Conservation (phyloP, 257 asterid genomes). For the Pogostemon cablin region DNA sequence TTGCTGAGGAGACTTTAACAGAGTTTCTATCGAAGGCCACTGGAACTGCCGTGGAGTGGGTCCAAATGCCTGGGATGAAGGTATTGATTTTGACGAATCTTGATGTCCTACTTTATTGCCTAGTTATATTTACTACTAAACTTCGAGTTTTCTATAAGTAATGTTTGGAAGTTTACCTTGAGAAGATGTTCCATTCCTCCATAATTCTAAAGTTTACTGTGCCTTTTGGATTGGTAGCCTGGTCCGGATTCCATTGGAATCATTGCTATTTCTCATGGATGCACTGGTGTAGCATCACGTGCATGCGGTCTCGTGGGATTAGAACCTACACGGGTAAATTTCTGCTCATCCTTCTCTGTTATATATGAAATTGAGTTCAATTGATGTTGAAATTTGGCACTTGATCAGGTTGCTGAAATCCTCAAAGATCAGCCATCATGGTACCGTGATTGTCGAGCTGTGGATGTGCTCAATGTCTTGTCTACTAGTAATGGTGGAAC, state of each 20-base stretch:
- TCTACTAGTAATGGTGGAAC: conserved; percentile 97
- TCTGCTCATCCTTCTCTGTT: not conserved
- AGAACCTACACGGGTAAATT: conserved; percentile 90
- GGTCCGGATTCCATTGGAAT: conserved; percentile 99
- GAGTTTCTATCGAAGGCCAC: conserved; percentile 99
- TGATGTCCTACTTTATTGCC: too few species aligned
- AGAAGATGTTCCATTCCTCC: not conserved
- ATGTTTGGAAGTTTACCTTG: not conserved
- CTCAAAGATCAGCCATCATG: conserved; percentile 94
- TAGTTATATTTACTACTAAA: not conserved
- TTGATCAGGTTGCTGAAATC: conserved; percentile 84
- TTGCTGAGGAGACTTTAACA: conserved; percentile 99
- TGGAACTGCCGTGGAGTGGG: conserved; percentile 99
- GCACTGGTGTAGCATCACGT: conserved; percentile 99
- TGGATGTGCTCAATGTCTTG: conserved; percentile 82
- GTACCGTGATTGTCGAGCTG: conserved; percentile 95
- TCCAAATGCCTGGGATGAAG: conserved; percentile 99
- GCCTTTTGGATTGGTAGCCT: conserved; percentile 59
- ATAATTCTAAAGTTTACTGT: not conserved
- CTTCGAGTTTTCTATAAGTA: too few species aligned
- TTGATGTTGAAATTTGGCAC: conserved; percentile 1
- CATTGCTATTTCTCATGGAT: conserved; percentile 98
- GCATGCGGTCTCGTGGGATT: conserved; percentile 98
- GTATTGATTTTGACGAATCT: conserved; percentile 32
- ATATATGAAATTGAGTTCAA: not conserved